Conservation (phyloP, 208 protist genomes). For the Trypanosoma theileri region DNA sequence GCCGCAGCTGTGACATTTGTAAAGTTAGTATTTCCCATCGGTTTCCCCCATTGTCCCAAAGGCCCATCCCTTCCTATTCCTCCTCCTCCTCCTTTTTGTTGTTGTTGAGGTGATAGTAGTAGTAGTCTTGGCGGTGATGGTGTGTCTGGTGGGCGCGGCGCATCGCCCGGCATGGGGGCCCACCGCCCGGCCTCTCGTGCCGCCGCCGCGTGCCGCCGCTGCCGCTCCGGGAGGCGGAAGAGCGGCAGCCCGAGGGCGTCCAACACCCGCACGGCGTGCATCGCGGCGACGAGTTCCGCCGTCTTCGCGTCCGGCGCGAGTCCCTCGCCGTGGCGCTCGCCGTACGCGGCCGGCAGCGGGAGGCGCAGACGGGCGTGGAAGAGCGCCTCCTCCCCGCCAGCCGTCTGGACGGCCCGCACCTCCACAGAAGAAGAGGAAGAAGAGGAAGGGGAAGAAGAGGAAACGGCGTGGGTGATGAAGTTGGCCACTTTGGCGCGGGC, state of each 20-base stretch:
- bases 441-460: not conserved
- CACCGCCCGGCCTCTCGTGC: constrained; percentile 61
- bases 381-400: constrained; percentile 23
- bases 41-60: not conserved
- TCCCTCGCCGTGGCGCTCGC: constrained; percentile 75
- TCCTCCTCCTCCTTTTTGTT: constrained; percentile 28
- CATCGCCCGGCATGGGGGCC: constrained; percentile 41
- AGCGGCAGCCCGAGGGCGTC: constrained; percentile 77
- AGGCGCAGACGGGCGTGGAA: constrained; percentile 68
- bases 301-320: constrained; percentile 66
- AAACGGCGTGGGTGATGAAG: constrained; percentile 39
- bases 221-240: constrained; percentile 78
- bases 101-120: constrained; percentile 3
- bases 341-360: constrained; percentile 68
- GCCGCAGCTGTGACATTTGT: constrained; percentile 39
- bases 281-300: constrained; percentile 73
- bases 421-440: constrained; percentile 25
- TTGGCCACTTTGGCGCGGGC: constrained; percentile 74
- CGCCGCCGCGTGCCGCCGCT: constrained; percentile 76
- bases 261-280: constrained; percentile 88
- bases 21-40: constrained; percentile 55
- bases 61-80: constrained; percentile 16
- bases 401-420: constrained; percentile 62
- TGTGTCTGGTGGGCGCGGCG: constrained; percentile 20
- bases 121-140: constrained; percentile 32